Percentiles rank a stretch among this genome's conserved stretches.
Conservation (phyloP, 2,329 filamentous ascomycete species). For the Chaetomiaceae sp. region DNA sequence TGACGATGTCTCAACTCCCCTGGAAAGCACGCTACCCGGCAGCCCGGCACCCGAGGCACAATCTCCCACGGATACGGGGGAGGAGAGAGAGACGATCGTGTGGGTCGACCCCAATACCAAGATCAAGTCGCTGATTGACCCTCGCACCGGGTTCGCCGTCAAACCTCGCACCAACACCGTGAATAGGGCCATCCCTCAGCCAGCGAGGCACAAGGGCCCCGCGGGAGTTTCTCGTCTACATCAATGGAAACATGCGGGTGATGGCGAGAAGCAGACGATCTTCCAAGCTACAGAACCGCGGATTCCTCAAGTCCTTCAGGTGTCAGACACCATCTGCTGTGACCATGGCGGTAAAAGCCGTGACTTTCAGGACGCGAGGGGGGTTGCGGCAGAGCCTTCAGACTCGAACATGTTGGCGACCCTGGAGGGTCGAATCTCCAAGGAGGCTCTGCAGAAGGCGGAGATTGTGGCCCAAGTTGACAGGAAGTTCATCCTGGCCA, state of each 20-base stretch:
- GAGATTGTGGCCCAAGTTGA: constrained; percentile 79
- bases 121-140: constrained; percentile 47
- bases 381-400: constrained; percentile 8
- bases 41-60: not conserved
- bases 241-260: constrained; percentile 26
- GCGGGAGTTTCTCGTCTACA: not conserved
- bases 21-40: no score
- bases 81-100: constrained; percentile 31
- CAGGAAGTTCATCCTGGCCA: constrained; percentile 78
- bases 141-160: constrained; percentile 49
- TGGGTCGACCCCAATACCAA: constrained; percentile 63
- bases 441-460: constrained; percentile 54
- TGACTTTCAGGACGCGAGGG: constrained; percentile 4
- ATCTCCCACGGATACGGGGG: not conserved
- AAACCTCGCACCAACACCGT: constrained; percentile 16
- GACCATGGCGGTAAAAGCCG: constrained; percentile 17
- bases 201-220: not conserved
- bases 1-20: not conserved
- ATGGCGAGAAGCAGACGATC: constrained; percentile 58
- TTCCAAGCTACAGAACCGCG: constrained; percentile 52
- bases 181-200: constrained; percentile 47
- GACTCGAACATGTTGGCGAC: constrained; percentile 22
- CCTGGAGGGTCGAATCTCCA: constrained; percentile 53
- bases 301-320: constrained; percentile 41
- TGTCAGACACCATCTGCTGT: constrained; percentile 30